These are phyloP conservation scores for Geotrichum histeridarum DNA, from an alignment of 1,139 yeast genomes.

Conservation along the genomic window DNA sequence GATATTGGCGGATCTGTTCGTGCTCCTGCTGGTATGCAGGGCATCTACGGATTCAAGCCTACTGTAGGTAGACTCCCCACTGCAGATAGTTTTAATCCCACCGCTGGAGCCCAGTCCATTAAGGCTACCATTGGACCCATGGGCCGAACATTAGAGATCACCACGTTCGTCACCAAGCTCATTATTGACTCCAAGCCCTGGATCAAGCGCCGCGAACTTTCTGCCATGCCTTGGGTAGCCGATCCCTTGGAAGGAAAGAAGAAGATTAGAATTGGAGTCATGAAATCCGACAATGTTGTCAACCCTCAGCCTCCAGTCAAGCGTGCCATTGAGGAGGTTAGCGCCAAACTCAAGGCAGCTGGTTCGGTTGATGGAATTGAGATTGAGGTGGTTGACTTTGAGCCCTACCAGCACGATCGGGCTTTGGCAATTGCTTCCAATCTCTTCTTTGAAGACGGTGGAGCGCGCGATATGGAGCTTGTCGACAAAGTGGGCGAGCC, in stretches of 20 bases:
- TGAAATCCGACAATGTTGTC: slow-evolving; percentile 37
- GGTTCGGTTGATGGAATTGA: slow-evolving; percentile 32
- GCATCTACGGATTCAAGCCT: slow-evolving; percentile 64
- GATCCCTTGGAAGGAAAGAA: slow-evolving; percentile 37
- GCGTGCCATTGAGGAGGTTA: slow-evolving; percentile 39
- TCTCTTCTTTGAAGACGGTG: slow-evolving; percentile 49
- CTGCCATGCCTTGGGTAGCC: slow-evolving; percentile 49
- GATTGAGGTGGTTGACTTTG: slow-evolving; percentile 43
- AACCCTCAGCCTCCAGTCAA: slow-evolving; percentile 50
- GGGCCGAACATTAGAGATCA: slow-evolving; percentile 49
- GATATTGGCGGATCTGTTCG: slow-evolving; percentile 80
- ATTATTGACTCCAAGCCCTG: slow-evolving; percentile 53
- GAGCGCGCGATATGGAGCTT: slow-evolving; percentile 37
- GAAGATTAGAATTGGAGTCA: slow-evolving; percentile 37
- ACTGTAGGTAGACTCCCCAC: slow-evolving; percentile 48
- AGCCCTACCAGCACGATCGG: slow-evolving; percentile 38
- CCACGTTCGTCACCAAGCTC: slow-evolving; percentile 51
- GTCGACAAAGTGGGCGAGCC: slow-evolving; percentile 47
- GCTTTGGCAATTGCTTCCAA: slow-evolving; percentile 40
- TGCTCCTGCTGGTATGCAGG: slow-evolving; percentile 69
- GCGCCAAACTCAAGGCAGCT: slow-evolving; percentile 36
- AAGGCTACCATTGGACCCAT: slow-evolving; percentile 48
- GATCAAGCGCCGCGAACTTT: slow-evolving; percentile 47
- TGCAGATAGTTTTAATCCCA: slow-evolving; percentile 43
- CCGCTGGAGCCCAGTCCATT: slow-evolving; percentile 45